Evolutionary conservation across 139 green algal genomes (phyloP).

Genomic region (Edaphochlamys debaryana): DNA sequence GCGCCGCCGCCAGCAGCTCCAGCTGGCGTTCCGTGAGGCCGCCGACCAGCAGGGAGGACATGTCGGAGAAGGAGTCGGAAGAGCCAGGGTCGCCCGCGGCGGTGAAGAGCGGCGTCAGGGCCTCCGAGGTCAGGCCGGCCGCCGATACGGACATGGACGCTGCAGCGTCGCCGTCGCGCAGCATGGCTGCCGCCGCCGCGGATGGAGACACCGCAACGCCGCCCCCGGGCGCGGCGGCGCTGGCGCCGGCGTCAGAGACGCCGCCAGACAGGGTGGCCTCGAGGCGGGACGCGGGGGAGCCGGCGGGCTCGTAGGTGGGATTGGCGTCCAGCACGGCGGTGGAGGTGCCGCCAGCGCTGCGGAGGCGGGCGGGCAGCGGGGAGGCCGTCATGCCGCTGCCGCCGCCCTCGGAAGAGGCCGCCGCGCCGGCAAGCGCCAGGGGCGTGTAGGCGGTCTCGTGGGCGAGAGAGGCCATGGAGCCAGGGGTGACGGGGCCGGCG

Average conservation of each 20-base stretch:
- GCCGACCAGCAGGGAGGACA: neutral
- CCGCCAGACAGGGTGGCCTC: neutral
- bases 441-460: slow-evolving; percentile 37
- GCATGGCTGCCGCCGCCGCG: too few species aligned
- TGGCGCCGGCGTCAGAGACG: neutral
- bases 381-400: neutral
- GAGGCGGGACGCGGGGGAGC: neutral
- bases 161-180: too few species aligned
- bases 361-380: slow-evolving; percentile 9
- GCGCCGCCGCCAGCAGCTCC: slow-evolving; percentile 9
- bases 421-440: neutral
- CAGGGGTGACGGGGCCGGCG: neutral
- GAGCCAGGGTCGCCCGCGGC: too few species aligned
- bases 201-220: too few species aligned
- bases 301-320: slow-evolving; percentile 1
- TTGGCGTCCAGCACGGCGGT: slow-evolving; percentile 34
- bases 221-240: too few species aligned
- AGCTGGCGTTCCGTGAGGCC: slow-evolving; percentile 18
- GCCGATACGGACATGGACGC: too few species aligned
- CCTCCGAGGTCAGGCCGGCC: too few species aligned
- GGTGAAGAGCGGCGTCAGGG: too few species aligned
- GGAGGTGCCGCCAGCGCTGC: slow-evolving; percentile 17
- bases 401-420: neutral
- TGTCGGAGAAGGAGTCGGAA: neutral
- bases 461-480: neutral